phyloP scores from a whole-genome alignment of 2,329 filamentous ascomycete genomes.

The Magnaporthales sp. region DNA sequence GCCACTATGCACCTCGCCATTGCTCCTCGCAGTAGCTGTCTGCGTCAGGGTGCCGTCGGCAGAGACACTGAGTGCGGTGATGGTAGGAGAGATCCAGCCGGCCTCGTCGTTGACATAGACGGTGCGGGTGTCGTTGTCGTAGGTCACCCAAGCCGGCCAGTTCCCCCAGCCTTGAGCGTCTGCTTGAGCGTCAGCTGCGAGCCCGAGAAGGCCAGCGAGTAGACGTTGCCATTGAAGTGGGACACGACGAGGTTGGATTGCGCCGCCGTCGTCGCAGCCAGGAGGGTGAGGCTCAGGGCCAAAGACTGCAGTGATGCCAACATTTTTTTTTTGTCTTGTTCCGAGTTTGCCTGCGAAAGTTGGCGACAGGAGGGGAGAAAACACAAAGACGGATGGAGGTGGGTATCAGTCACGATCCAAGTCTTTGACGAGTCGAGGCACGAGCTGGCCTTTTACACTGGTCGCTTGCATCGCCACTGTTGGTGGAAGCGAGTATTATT shows the following conservation, averaged over 20 bases:
- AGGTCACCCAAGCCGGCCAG: conserved; percentile 28
- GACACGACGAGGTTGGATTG: conserved; percentile 23
- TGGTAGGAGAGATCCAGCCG: conserved; percentile 21
- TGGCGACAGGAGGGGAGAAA: not conserved
- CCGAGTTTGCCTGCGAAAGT: not conserved
- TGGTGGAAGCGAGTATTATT: not conserved
- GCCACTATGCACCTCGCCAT: conserved; percentile 30
- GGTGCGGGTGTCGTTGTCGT: conserved; percentile 20
- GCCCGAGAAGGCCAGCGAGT: conserved; percentile 21
- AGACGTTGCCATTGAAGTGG: conserved; percentile 30
- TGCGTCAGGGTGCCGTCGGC: conserved; percentile 22
- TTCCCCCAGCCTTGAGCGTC: conserved; percentile 21
- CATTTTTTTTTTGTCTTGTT: not conserved
- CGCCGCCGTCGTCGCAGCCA: conserved; percentile 8
- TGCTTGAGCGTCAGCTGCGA: conserved; percentile 18
- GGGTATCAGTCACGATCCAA: not conserved
- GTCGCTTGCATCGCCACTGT: not conserved
- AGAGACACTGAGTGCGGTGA: conserved; percentile 24
- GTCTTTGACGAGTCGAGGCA: not conserved
- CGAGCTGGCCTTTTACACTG: not conserved
- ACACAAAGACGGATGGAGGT: not conserved
- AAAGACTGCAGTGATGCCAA: not conserved
- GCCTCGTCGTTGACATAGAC: conserved; percentile 30
- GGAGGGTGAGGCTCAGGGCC: conserved; percentile 5
- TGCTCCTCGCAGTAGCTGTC: conserved; percentile 21